Evolutionary conservation across 257 asterid genomes (phyloP), one percentile per base, ranked within the genome.

Genomic region (Schizonepeta tenuifolia): DNA sequence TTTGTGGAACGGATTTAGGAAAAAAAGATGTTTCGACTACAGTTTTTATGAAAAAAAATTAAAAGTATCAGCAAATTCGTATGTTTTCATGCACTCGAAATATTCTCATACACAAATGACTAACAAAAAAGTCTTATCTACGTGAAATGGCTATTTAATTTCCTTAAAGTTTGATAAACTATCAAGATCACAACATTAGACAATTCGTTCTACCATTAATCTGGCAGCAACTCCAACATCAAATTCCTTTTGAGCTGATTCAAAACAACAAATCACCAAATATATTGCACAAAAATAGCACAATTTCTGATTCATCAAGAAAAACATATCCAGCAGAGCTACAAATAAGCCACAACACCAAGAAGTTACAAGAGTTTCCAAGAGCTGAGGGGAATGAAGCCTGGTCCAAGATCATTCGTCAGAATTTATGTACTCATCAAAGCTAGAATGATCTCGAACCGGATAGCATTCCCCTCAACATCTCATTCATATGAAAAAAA

Each of bases 401-500:
- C 96, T 89, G 96, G 96, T 90, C 96, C 95, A 95, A 86, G 77
- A 83, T 83, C 92, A 82, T 78, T 87, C 88, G 5, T 60, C 38
- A 7, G 17, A 54, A 53, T 18, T 1, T 12, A 7, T 7, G 10
- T 10, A 0, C 6, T 35, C 58, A 40, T 22, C 61, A 9, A 12
- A 31, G 24, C 58, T 51, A 7, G 71, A 85, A 71, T 46, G 87
- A 72, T 59, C 79, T 85, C 84, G 87, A 78, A 78, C 87, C 87
- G 78, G 83, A 82, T 86, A 74, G 10, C 87, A 78, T 72, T 64
- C 89, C 82, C 87, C 89, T 40, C 86, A 85, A 78, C 87, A 43
- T 72, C 71, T 65, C 77, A 40, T 47, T 18, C n/a, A n/a, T n/a
- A n/a, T n/a, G n/a, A n/a, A n/a, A n/a, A n/a, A n/a, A n/a, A n/a